Percentiles rank a stretch among this genome's conserved stretches.
Conservation (phyloP, 805 yeast species). For the Yamadazyma sp. region DNA sequence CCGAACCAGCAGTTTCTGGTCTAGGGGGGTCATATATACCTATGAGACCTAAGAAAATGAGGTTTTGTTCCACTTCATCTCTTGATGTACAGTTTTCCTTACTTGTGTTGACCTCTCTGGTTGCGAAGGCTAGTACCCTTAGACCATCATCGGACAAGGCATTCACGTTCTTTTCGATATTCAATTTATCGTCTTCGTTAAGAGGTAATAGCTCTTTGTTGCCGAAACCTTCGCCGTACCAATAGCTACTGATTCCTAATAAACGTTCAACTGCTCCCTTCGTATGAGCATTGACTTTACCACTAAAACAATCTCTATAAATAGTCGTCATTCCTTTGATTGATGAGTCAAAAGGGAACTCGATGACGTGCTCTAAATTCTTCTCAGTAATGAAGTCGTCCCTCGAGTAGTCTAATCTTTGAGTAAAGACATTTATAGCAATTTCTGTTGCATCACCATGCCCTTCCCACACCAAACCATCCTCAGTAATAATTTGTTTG, state of each 20-base stretch:
- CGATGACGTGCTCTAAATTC: slow-evolving; percentile 22
- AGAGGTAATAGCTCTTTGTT: slow-evolving; percentile 16
- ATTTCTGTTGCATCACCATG: slow-evolving; percentile 45
- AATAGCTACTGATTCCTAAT: slow-evolving; percentile 23
- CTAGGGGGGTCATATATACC: slow-evolving; percentile 40
- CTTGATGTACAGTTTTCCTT: slow-evolving; percentile 19
- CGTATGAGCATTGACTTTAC: slow-evolving; percentile 17
- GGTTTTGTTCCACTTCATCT: slow-evolving; percentile 22
- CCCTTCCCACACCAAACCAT: slow-evolving; percentile 60
- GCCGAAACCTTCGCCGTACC: slow-evolving; percentile 19
- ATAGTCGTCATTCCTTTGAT: slow-evolving; percentile 33
- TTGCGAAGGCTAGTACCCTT: slow-evolving; percentile 34
- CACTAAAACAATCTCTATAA: slow-evolving; percentile 16
- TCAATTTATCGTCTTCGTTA: slow-evolving; percentile 20
- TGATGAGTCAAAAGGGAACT: slow-evolving; percentile 34
- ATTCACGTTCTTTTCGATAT: slow-evolving; percentile 28
- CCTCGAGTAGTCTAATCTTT: slow-evolving; percentile 23
- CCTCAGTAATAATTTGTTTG: slow-evolving; percentile 44
- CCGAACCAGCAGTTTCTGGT: slow-evolving; percentile 29
- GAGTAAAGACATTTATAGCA: slow-evolving; percentile 33
- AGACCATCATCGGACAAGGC: slow-evolving; percentile 29
- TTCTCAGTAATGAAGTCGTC: slow-evolving; percentile 19
- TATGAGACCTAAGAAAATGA: slow-evolving; percentile 29
- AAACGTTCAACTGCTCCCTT: slow-evolving; percentile 37
- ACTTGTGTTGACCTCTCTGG: slow-evolving; percentile 17